A percentile compares a stretch with the other conserved stretches of the same genome.
These are phyloP conservation scores for Knoxdaviesia capensis DNA, from an alignment of 2,329 filamentous ascomycete genomes.

Conservation along the genomic window DNA sequence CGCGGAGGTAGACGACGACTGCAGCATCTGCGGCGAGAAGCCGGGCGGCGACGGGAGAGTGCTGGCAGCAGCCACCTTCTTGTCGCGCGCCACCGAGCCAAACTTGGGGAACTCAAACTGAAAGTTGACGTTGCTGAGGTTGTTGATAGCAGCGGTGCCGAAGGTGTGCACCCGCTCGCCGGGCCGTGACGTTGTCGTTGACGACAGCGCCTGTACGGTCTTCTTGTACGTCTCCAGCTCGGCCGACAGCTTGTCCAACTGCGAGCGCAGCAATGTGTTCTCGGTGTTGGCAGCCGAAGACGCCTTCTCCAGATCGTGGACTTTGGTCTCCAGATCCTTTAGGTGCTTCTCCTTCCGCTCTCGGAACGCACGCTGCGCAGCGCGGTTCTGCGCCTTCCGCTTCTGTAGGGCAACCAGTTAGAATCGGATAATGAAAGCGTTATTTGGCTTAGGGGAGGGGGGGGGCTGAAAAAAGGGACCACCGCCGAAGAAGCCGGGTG, in stretches of 20 bases:
- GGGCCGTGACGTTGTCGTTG: conserved; percentile 9
- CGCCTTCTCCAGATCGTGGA: conserved; percentile 58
- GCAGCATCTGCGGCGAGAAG: no score
- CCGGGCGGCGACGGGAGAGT: no score
- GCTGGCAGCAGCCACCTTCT: no score
- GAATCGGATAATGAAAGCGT: no score
- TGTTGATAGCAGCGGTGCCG: conserved; percentile 29
- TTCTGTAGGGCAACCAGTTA: conserved; percentile 33
- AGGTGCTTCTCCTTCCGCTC: conserved; percentile 88
- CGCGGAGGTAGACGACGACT: no score
- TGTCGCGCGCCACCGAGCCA: conserved; percentile 41
- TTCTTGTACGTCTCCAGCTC: conserved; percentile 87
- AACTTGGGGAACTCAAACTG: conserved; percentile 95
- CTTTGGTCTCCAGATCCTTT: conserved; percentile 64
- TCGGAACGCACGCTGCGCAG: conserved; percentile 80
- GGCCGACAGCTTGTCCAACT: conserved; percentile 69
- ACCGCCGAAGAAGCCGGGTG: no score
- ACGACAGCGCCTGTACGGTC: conserved; percentile 42
- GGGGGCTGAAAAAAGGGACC: not conserved
- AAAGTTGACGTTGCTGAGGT: conserved; percentile 59
- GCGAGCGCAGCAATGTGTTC: conserved; percentile 64
- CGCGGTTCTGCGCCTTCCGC: conserved; percentile 87
- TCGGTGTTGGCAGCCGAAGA: conserved; percentile 71
- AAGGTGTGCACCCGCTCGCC: conserved; percentile 11
- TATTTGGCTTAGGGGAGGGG: conserved; percentile 8